Evolutionary conservation across 1,139 yeast genomes (phyloP).

Genomic region (Blastobotrys arbuscula): DNA sequence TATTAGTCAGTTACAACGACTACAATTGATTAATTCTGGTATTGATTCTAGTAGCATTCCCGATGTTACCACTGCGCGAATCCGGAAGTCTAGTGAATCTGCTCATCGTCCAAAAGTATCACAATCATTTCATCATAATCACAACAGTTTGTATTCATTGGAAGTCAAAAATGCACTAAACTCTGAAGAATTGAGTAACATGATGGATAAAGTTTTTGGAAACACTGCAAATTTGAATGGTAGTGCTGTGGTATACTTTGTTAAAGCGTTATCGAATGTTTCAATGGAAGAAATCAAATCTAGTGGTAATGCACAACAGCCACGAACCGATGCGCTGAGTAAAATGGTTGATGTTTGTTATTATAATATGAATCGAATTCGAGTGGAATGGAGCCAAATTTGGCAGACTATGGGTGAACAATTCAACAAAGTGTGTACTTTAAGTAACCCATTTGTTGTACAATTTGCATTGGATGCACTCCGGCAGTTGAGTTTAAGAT

Average conservation of each 20-base stretch:
- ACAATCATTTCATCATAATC: background rate
- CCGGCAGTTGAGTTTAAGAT: slow-evolving; percentile 87
- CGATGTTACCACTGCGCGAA: slow-evolving; percentile 71
- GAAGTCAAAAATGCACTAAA: slow-evolving; percentile 57
- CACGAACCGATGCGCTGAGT: slow-evolving; percentile 87
- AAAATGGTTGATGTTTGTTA: slow-evolving; percentile 96
- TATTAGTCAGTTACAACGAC: slow-evolving; percentile 84
- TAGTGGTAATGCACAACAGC: slow-evolving; percentile 76
- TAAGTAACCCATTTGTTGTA: slow-evolving; percentile 64
- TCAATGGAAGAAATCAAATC: slow-evolving; percentile 89
- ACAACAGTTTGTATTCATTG: slow-evolving; percentile 33
- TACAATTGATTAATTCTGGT: slow-evolving; percentile 85
- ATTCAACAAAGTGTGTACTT: slow-evolving; percentile 81
- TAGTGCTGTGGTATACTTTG: slow-evolving; percentile 79
- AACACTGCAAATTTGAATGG: slow-evolving; percentile 78
- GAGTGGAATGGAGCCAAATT: slow-evolving; percentile 93
- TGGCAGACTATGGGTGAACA: slow-evolving; percentile 94
- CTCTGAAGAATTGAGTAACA: slow-evolving; percentile 73
- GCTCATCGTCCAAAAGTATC: slow-evolving; percentile 18
- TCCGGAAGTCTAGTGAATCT: slow-evolving; percentile 44
- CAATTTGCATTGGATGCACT: slow-evolving; percentile 91
- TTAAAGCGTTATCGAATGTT: slow-evolving; percentile 78
- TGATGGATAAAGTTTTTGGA: slow-evolving; percentile 82
- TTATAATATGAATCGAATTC: slow-evolving; percentile 93
- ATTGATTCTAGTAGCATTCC: slow-evolving; percentile 81